A percentile compares a stretch with the other conserved stretches of the same genome.
phyloP scores from a whole-genome alignment of 345 rosid genomes.

The Nephelium lappaceum region DNA sequence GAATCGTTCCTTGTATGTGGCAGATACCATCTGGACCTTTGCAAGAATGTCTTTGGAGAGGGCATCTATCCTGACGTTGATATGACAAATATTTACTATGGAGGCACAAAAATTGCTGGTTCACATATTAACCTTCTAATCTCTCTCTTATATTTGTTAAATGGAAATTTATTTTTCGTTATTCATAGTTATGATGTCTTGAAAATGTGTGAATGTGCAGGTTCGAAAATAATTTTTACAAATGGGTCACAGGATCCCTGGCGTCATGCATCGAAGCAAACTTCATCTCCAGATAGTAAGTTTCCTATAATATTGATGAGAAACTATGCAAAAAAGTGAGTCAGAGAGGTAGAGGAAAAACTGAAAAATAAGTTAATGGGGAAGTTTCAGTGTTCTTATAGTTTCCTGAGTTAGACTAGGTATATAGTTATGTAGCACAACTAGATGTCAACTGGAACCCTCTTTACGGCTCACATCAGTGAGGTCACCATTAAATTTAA shows the following conservation, averaged over 20 bases:
- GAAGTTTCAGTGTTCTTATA: neutral
- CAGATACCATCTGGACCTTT: slow-evolving; percentile 87
- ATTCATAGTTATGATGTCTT: neutral
- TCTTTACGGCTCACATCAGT: neutral
- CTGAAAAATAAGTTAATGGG: neutral
- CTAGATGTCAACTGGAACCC: neutral
- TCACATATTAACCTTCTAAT: slow-evolving; percentile 24
- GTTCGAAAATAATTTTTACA: slow-evolving; percentile 78
- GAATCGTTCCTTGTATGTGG: slow-evolving; percentile 5
- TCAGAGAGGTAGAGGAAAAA: neutral
- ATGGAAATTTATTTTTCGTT: neutral
- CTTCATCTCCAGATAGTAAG: slow-evolving; percentile 71
- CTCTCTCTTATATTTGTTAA: slow-evolving; percentile 1
- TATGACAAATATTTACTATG: slow-evolving; percentile 75
- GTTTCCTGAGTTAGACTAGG: neutral
- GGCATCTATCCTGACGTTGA: slow-evolving; percentile 75
- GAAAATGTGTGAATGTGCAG: slow-evolving; percentile 39
- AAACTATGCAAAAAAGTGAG: neutral
- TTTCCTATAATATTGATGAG: slow-evolving; percentile 10
- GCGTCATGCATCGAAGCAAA: slow-evolving; percentile 90
- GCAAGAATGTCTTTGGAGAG: slow-evolving; percentile 74
- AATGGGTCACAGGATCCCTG: slow-evolving; percentile 97
- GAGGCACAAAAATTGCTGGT: slow-evolving; percentile 83
- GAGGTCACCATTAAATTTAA: neutral
- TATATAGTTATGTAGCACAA: neutral